Conservation (phyloP, 1,284 basidiomycete genomes). For the Paramarasmius palmivorus region DNA sequence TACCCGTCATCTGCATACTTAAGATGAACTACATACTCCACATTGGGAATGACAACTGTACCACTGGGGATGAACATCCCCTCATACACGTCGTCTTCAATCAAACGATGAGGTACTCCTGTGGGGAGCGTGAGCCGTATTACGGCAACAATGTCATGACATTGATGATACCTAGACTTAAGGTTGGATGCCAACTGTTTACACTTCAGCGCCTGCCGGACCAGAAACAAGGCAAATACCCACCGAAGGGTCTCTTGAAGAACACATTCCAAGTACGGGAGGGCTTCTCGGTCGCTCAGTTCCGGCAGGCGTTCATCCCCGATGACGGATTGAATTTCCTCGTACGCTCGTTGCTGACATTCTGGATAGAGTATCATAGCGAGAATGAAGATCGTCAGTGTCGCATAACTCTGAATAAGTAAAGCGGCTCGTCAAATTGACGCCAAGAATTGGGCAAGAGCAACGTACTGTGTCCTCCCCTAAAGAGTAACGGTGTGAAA, state of each 20-base stretch:
- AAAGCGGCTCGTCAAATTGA: too few species aligned
- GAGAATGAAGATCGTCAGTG: neutral
- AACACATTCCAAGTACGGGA: slow-evolving; percentile 4
- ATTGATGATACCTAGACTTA: neutral
- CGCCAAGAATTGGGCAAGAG: neutral
- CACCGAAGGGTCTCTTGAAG: slow-evolving; percentile 1
- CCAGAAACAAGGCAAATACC: neutral
- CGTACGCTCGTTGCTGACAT: slow-evolving; percentile 3
- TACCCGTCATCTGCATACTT: neutral
- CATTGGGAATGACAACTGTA: neutral
- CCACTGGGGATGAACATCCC: slow-evolving; percentile 3
- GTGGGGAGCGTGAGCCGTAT: too few species aligned
- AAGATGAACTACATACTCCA: neutral
- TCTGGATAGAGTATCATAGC: slow-evolving; percentile 1
- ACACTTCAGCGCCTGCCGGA: too few species aligned
- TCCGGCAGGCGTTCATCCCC: neutral
- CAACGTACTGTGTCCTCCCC: neutral
- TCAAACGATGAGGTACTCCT: neutral
- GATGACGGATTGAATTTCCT: neutral
- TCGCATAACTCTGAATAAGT: neutral
- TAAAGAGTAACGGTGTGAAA: too few species aligned
- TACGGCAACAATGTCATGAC: too few species aligned
- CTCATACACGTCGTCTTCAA: slow-evolving; percentile 2
- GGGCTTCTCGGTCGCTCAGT: neutral
- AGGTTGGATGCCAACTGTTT: neutral